A percentile compares a stretch with the other conserved stretches of the same genome.
These are phyloP conservation scores for Sungouiozyma intestinalis DNA, from an alignment of 805 yeast genomes.

Conservation along the genomic window DNA sequence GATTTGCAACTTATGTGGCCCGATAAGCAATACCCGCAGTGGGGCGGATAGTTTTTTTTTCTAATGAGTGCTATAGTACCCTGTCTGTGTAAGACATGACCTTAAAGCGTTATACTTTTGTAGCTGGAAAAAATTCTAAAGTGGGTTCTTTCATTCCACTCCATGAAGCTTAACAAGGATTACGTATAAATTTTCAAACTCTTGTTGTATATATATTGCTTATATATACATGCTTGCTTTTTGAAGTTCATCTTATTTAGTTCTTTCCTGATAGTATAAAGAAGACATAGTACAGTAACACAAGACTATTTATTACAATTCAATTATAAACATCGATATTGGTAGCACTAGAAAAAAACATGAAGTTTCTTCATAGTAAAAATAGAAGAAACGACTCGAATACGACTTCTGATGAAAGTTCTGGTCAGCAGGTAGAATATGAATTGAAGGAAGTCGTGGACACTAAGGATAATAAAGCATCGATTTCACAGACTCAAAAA, in stretches of 20 bases:
- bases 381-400: not conserved
- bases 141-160: not conserved
- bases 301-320: too few species aligned
- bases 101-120: not conserved
- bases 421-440: not conserved
- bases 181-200: not conserved
- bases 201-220: not conserved
- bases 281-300: too few species aligned
- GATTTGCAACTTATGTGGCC: not conserved
- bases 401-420: not conserved
- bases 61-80: too few species aligned
- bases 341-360: not conserved
- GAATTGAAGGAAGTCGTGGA: not conserved
- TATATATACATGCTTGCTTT: not conserved
- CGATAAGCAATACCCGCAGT: not conserved
- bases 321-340: too few species aligned
- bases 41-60: not conserved
- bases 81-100: too few species aligned
- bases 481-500: not conserved
- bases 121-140: not conserved
- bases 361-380: not conserved
- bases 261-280: not conserved
- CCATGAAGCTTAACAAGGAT: not conserved
- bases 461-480: not conserved
- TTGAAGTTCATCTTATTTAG: not conserved